Conservation (phyloP, 2,329 filamentous ascomycete species). For the Epichloe hybrida region DNA sequence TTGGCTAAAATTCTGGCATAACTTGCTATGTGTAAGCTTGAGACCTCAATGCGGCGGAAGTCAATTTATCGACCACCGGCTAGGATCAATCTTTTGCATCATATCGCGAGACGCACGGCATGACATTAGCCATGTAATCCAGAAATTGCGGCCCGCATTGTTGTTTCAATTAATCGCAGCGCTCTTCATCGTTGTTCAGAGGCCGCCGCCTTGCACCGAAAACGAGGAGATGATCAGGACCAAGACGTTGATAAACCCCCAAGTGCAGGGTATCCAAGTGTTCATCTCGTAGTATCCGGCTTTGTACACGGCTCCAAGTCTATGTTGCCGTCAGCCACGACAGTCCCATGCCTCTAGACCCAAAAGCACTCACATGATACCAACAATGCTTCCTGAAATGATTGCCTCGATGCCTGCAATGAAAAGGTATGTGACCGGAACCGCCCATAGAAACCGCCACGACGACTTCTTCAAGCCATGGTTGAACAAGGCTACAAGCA, state of each 20-base stretch:
- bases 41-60: too few relatives aligned
- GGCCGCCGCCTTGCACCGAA: constrained; percentile 78
- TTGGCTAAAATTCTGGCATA: too few relatives aligned
- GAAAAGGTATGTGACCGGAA: constrained; percentile 56
- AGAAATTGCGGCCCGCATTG: too few relatives aligned
- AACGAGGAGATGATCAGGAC: constrained; percentile 79
- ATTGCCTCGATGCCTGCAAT: constrained; percentile 65
- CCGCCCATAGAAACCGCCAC: constrained; percentile 54
- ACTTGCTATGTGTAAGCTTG: too few relatives aligned
- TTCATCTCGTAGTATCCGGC: constrained; percentile 82
- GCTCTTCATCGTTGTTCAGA: constrained; percentile 34
- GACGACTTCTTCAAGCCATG: constrained; percentile 46
- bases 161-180: neutral
- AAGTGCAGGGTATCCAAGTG: constrained; percentile 84
- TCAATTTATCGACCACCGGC: too few relatives aligned
- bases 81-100: too few relatives aligned
- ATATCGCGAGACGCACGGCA: neutral
- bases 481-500: constrained; percentile 57
- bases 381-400: constrained; percentile 68
- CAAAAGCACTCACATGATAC: constrained; percentile 50
- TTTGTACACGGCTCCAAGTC: constrained; percentile 67
- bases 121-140: neutral
- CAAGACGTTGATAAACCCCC: constrained; percentile 73
- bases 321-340: constrained; percentile 31
- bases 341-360: neutral